Conservation (phyloP, 1,139 yeast genomes). For the Saccharomyces hybrid region DNA sequence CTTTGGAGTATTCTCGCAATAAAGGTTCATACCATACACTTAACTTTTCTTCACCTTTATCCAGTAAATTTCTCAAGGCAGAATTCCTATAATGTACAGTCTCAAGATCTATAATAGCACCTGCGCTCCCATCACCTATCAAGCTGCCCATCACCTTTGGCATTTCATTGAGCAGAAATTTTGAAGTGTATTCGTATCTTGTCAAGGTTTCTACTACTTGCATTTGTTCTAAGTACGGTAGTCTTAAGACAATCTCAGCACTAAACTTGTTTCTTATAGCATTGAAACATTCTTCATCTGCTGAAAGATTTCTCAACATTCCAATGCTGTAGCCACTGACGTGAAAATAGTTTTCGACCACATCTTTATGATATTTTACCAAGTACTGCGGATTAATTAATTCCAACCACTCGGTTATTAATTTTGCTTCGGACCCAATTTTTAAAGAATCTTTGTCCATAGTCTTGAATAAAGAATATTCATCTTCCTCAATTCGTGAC, state of each 20-base stretch:
- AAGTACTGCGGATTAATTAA: conserved; percentile 31
- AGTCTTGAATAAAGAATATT: conserved; percentile 10
- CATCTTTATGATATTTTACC: conserved; percentile 14
- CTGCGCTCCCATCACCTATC: conserved; percentile 19
- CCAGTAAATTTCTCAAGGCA: conserved; percentile 27
- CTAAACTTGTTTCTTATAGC: conserved; percentile 20
- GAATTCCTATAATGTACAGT: conserved; percentile 26
- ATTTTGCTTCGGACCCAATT: conserved; percentile 15
- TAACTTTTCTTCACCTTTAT: conserved; percentile 16
- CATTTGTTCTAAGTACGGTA: conserved; percentile 35
- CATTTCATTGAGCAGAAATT: conserved; percentile 21
- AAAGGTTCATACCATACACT: conserved; percentile 31
- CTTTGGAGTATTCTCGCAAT: background rate
- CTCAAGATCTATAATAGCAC: conserved; percentile 29
- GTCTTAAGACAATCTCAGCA: conserved; percentile 18
- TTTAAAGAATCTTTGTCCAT: conserved; percentile 26
- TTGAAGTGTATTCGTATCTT: conserved; percentile 20
- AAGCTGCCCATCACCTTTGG: conserved; percentile 34
- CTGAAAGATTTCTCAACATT: conserved; percentile 26
- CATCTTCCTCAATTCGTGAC: conserved; percentile 23
- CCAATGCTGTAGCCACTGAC: conserved; percentile 25
- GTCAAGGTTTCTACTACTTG: conserved; percentile 28
- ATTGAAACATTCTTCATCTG: conserved; percentile 19
- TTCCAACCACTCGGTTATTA: conserved; percentile 24
- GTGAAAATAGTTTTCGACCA: conserved; percentile 15